Base-by-base conservation (phyloP, 208 protist species). In the Novymonas esmeraldas region DNA sequence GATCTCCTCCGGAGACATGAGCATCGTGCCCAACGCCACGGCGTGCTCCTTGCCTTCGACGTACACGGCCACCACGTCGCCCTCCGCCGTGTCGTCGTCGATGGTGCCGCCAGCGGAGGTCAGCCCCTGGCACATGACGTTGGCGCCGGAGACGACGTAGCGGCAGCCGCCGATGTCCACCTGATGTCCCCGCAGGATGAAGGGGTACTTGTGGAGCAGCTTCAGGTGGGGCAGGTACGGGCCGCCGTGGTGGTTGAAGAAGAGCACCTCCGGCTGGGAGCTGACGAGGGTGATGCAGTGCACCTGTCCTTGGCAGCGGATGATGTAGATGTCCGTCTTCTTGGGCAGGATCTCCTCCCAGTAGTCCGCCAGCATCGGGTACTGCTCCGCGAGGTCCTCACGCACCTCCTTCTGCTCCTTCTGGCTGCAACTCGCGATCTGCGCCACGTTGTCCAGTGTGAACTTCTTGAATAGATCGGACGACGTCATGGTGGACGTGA, bases 91-190 rank as follows among this genome's bases (percentile, higher is more conserved):
- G 28, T 85, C 81, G 0, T 79, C 78, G 22, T 70, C 80, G 3
- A 98, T 72, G 26, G 64, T 46, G 22, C 96, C 98, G 54, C 98
- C 98, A 24, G 76, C 72, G 34, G 97, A 98, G 29, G 98, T 99
- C 31, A 99, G 78, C 29, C 98, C 98, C 26, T 76, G 97, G 78
- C 97, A 99, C 98, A 99, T 99, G 42, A 99, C 91, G 72, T 99
- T 95, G 1, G 98, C 97, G n/a, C 98, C 98, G 7, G 90, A 94
- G 33, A 99, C 69, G 44, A 99, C 92, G 74, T 98, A 98, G 64
- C 94, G 96, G 76, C 99, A 99, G 64, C 96, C 98, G 48, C 98
- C 98, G 72, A 94, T 91, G 82, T 99, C 98, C 10, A 99, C 97
- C 76, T 99, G 98, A 29, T 99, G 83, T 28, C 89, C 63, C 51